Conservation (phyloP, 768 basidiomycete species). For the Psilocybe cyanescens region DNA sequence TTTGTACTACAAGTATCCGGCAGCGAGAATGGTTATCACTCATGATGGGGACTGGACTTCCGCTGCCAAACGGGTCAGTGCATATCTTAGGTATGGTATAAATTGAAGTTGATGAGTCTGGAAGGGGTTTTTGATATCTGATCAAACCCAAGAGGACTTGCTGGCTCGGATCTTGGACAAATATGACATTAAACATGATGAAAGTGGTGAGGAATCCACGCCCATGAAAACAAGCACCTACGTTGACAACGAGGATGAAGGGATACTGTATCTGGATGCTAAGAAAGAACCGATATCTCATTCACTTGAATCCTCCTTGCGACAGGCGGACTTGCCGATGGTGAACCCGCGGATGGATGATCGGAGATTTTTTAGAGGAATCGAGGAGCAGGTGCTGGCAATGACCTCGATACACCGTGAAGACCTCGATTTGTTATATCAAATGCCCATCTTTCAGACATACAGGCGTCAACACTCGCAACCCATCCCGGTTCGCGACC, state of each 20-base stretch:
- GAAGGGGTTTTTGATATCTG: neutral
- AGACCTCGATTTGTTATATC: too few relatives aligned
- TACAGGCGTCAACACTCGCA: too few relatives aligned
- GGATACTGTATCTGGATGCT: neutral
- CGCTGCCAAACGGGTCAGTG: neutral
- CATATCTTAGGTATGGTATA: neutral
- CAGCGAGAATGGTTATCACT: constrained; percentile 3
- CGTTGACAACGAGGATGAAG: neutral
- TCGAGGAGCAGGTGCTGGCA: too few relatives aligned
- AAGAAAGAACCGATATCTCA: neutral
- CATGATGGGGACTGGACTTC: neutral
- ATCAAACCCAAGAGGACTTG: neutral
- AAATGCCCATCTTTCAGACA: too few relatives aligned
- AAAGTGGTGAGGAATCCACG: neutral
- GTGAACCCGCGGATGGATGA: too few relatives aligned
- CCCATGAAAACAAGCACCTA: neutral
- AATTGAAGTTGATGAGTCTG: neutral
- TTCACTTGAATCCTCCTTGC: neutral
- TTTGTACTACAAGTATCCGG: neutral
- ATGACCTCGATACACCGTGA: too few relatives aligned
- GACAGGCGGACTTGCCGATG: too few relatives aligned
- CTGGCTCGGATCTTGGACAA: neutral
- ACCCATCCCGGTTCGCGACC: too few relatives aligned
- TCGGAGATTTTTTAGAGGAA: too few relatives aligned
- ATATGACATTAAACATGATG: neutral